Evolutionary conservation across 495 filamentous ascomycete species (phyloP), one percentile per base, ranked within the genome.

Genomic region (Tuber brumale): DNA sequence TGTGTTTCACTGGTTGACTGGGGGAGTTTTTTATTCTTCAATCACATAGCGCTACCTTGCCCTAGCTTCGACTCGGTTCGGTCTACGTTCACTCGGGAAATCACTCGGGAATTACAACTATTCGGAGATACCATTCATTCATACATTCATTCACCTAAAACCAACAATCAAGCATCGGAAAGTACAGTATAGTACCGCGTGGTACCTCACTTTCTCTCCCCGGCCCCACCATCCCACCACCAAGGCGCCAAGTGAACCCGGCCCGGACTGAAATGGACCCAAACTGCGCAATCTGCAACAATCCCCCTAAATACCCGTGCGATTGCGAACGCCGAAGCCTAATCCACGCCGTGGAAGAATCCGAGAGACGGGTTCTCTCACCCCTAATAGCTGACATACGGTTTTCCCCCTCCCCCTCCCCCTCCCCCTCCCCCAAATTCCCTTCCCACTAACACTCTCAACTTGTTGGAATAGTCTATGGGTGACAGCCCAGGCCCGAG

Each of bases 261-360:
- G 10, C 44, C 44, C 44, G 7, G 23, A 6, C 10, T 3, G 87
- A 83, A 83, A 89, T 90, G 88, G 89, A 90, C 76, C 90, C 90
- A 57, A 90, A 91, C 85, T 92, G 90, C 84, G 90, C 90, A 69
- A 91, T 92, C 74, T 92, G 90, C 83, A 87, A 88, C 84, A 87
- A 87, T 80, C 89, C 90, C 71, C 88, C 89, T 69, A 85, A 87
- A 48, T 84, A 87, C 78, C 86, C 87, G 78, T 92, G 90, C 84
- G 90, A 90, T 76, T 92, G 90, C 84, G 90, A 92, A 85, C 87
- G 88, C 66, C 90, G 91, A 76, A 89, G 89, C 43, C 87, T 92
- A 69, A 87, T 90, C 83, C 85, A 89, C 72, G 90, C 90, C 46
- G 86, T 92, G 71, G 85, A 88, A 79, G 90, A 92, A 81, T 89